phyloP scores from a whole-genome alignment of 371 early-diverging fungal species.

The Circinella umbellata region DNA sequence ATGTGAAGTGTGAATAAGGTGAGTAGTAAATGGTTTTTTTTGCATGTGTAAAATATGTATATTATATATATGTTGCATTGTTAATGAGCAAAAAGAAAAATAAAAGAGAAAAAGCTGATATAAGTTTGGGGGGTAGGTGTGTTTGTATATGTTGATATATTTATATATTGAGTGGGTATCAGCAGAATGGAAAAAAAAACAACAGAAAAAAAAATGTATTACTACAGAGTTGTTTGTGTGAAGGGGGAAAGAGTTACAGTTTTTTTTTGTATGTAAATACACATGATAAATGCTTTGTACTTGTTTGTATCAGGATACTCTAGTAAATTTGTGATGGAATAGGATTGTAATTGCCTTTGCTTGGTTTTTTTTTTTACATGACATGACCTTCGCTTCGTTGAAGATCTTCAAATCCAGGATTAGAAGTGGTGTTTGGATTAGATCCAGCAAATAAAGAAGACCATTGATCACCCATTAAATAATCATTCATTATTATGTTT shows the following conservation, averaged over 20 bases:
- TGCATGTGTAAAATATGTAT: background rate
- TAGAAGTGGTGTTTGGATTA: background rate
- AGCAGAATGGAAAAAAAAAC: background rate
- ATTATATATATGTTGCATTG: background rate
- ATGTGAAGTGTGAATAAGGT: background rate
- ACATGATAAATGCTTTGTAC: too few relatives aligned
- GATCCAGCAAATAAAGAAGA: background rate
- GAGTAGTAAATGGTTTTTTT: background rate
- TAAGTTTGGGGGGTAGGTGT: background rate
- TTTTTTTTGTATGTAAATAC: background rate
- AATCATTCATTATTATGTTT: constrained; percentile 1
- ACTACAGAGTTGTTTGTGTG: background rate
- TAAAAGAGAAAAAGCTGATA: background rate
- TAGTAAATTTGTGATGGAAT: too few relatives aligned
- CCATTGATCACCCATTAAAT: background rate
- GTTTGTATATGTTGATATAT: too few relatives aligned
- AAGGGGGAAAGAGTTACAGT: background rate
- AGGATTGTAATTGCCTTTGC: background rate
- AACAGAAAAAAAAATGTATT: constrained; percentile 4
- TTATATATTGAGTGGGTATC: constrained; percentile 1
- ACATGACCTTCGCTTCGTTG: constrained; percentile 17
- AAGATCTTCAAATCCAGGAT: constrained; percentile 8
- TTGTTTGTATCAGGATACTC: too few relatives aligned
- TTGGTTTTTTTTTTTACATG: constrained; percentile 1
- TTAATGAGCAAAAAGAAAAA: background rate